Evolutionary conservation across 805 yeast species (phyloP).

Genomic region (Candida saitoana): DNA sequence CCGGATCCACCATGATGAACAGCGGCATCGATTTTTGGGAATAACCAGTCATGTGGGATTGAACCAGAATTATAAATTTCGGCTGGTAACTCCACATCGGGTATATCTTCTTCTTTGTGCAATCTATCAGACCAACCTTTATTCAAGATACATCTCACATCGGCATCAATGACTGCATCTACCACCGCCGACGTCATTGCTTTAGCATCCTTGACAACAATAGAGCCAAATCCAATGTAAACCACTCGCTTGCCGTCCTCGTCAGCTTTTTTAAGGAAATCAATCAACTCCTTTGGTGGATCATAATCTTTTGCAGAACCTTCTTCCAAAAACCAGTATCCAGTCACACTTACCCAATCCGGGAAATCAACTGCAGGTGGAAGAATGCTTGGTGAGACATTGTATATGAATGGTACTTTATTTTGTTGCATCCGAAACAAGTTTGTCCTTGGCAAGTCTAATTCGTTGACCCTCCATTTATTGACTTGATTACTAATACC

Average conservation of each 20-base stretch:
- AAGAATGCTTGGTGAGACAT: conserved; percentile 80
- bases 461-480: conserved; percentile 72
- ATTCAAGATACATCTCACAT: conserved; percentile 79
- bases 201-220: conserved; percentile 80
- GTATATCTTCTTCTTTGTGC: conserved; percentile 26
- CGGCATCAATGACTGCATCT: conserved; percentile 75
- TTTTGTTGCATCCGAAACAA: conserved; percentile 68
- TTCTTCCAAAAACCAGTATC: conserved; percentile 90
- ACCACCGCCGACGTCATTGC: conserved; percentile 73
- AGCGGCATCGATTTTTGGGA: conserved; percentile 84
- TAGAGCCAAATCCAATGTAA: conserved; percentile 94
- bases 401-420: conserved; percentile 83
- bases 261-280: conserved; percentile 62
- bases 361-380: conserved; percentile 92
- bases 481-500: conserved; percentile 86
- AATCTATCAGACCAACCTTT: conserved; percentile 93
- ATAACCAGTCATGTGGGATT: conserved; percentile 92
- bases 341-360: conserved; percentile 94
- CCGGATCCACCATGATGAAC: conserved; percentile 98
- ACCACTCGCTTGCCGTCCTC: conserved; percentile 64
- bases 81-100: conserved; percentile 53
- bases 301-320: conserved; percentile 43
- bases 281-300: conserved; percentile 56
- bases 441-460: conserved; percentile 65
- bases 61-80: conserved; percentile 67